Evolutionary conservation across 768 basidiomycete species (phyloP), one percentile per base, ranked within the genome.

Genomic region (Tylopilus plumbeoviolaceoides): DNA sequence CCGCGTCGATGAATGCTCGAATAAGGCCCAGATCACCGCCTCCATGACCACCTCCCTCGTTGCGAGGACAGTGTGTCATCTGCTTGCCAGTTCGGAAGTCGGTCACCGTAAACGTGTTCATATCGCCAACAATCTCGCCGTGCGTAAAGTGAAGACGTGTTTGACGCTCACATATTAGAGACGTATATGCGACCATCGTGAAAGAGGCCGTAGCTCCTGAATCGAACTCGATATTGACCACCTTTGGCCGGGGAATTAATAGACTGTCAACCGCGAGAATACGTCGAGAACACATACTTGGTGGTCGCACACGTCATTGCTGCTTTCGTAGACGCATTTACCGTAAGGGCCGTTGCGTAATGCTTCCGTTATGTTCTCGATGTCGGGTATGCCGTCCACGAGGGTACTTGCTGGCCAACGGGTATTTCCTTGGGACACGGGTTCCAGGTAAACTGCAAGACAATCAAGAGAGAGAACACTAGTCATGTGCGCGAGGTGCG

Each of bases 71-170:
- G 64, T 79, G 73, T 3, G 55, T 67, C 42, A 71, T 81, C 45
- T 69, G 74, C 39, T 54, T 56, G 21, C 75, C 69, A 40, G 79
- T 82, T 50, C 82, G 77, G 71, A 93, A 95, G 70, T 93, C 83
- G 20, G 81, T 85, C 18, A 89, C 82, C 14, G 83, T 89, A 63
- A 88, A 92, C 11, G 71, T 77, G 15, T 52, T 69, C 89, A 91
- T 91, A 67, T 95, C 81, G 25, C 92, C 92, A n/a, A 93, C 76
- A 47, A 95, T 84, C 70, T 94, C 92, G 5, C 92, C 92, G 52
- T 89, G 79, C 3, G 85, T 84, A 61, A 94, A 94, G 66, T 94
- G 91, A 63, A 93, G 73, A 14, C 89, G 80, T 5, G 88, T 85
- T 62, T 90, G 84, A n/a, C 92, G 85, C 31, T 88, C 77, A 67